Evolutionary conservation across 768 basidiomycete genomes (phyloP), one percentile per base, ranked within the genome.

Genomic region (Leucocoprinus leucothites): DNA sequence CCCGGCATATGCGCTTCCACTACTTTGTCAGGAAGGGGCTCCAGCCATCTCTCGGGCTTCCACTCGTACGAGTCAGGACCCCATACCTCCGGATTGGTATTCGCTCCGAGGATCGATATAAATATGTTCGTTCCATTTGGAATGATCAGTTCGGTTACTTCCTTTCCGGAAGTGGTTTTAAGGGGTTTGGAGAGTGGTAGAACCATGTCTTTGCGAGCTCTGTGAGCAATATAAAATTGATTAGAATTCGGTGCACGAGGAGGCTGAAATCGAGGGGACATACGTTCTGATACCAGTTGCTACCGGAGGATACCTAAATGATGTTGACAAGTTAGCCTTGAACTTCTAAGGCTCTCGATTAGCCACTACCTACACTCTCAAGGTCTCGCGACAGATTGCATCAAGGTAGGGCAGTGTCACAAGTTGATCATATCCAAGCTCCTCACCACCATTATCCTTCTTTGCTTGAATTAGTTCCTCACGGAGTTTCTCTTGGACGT

Each of bases 21-120:
- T 14, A 74, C 60, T n/a, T 58, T 48, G 8, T 64, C 53, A 1
- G 73, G 74, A 22, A 73, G 63, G 1, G 65, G 65, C 3, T 58
- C 54, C 1, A 78, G 62, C 77, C 78, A 79, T 9, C 77, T 65
- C 49, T 78, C 76, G 2, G 77, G 78, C 50, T 74, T 77, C 71
- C 74, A 79, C 57, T 78, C 74, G 19, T 63, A 44, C 0, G 73
- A 72, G 57, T 80, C 77, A 9, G 63, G 60, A 3, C 78, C 76
- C 77, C 76, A 79, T 6, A 77, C 49, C 1, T 62, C 64, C 38
- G 66, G 65, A 56, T 71, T 67, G 11, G 60, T 59, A 54, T 78
- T 78, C 19, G 65, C 65, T 24, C 63, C 61, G 16, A 67, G 28
- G 38, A 65, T 65, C n/a, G 63, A 69, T 22, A 69, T 58, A 28